Evolutionary conservation across 208 protist genomes (phyloP).

Genomic region (Trypanosoma scelopori): DNA sequence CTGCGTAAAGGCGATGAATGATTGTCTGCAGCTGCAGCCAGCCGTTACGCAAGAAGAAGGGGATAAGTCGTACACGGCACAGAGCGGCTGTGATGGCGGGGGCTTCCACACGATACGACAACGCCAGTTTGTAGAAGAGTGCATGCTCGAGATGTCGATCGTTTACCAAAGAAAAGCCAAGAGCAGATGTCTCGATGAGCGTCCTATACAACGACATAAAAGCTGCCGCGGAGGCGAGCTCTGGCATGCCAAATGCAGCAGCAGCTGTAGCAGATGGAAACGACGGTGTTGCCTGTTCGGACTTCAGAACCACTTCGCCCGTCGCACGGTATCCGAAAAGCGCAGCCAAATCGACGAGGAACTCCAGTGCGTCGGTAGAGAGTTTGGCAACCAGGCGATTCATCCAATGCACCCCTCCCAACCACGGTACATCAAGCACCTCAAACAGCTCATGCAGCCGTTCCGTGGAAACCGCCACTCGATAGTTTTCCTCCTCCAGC

Average conservation of each 20-base stretch:
- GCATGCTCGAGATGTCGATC: constrained; percentile 44
- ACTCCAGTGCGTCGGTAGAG: constrained; percentile 10
- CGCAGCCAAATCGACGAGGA: constrained; percentile 8
- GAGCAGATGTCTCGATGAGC: constrained; percentile 43
- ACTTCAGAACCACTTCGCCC: background rate
- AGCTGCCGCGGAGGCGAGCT: constrained; percentile 30
- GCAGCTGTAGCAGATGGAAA: constrained; percentile 3
- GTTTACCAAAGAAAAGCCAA: constrained; percentile 35
- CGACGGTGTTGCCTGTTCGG: background rate
- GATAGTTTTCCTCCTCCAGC: background rate
- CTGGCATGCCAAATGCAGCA: constrained; percentile 14
- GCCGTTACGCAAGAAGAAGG: constrained; percentile 43
- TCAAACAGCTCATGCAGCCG: constrained; percentile 11
- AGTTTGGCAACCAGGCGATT: constrained; percentile 11
- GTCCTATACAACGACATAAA: constrained; percentile 47
- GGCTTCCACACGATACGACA: constrained; percentile 47
- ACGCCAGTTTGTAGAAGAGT: constrained; percentile 47
- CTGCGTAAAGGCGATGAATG: constrained; percentile 53
- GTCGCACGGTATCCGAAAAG: constrained; percentile 16
- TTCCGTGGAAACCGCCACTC: background rate
- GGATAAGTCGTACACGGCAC: constrained; percentile 46
- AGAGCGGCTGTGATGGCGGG: constrained; percentile 44
- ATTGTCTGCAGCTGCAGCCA: constrained; percentile 57
- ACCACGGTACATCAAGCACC: constrained; percentile 4
- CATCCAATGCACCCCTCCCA: background rate